These are phyloP conservation scores for Cucurbita maxima DNA, from an alignment of 306 rosid genomes.

Conservation along the genomic window DNA sequence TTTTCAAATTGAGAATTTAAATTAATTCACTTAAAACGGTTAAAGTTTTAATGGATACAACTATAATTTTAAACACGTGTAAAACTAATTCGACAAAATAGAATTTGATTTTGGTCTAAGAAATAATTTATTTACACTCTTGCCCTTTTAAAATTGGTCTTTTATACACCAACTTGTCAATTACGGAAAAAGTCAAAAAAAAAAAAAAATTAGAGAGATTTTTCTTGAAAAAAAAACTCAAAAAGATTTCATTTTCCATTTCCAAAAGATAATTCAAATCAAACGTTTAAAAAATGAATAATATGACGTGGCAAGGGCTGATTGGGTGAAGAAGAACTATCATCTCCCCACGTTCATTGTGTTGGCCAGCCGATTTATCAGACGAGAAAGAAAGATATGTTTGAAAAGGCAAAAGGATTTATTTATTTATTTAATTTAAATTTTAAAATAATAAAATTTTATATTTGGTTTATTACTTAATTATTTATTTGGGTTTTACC, in stretches of 20 bases:
- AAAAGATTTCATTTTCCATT: not conserved
- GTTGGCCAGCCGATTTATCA: not conserved
- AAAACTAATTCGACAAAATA: too few relatives aligned
- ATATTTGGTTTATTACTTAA: too few relatives aligned
- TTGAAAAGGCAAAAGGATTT: not conserved
- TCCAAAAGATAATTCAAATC: not conserved
- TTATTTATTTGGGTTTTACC: not conserved
- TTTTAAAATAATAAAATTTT: too few relatives aligned
- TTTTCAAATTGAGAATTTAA: too few relatives aligned
- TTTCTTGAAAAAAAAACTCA: not conserved
- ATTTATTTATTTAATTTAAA: too few relatives aligned
- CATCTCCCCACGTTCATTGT: constrained; percentile 4
- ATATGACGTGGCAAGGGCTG: not conserved
- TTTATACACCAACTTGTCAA: not conserved
- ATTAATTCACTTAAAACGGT: too few relatives aligned
- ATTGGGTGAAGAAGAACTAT: not conserved
- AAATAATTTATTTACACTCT: too few relatives aligned
- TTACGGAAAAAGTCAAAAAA: not conserved
- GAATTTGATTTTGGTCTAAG: too few relatives aligned
- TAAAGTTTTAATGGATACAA: too few relatives aligned
- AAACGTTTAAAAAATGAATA: not conserved
- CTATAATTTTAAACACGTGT: too few relatives aligned
- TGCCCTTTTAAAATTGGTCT: not conserved
- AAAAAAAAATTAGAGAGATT: not conserved
- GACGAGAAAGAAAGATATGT: not conserved